Evolutionary conservation across 1,284 basidiomycete species (phyloP).

Genomic region (Entoloma clypeatum): DNA sequence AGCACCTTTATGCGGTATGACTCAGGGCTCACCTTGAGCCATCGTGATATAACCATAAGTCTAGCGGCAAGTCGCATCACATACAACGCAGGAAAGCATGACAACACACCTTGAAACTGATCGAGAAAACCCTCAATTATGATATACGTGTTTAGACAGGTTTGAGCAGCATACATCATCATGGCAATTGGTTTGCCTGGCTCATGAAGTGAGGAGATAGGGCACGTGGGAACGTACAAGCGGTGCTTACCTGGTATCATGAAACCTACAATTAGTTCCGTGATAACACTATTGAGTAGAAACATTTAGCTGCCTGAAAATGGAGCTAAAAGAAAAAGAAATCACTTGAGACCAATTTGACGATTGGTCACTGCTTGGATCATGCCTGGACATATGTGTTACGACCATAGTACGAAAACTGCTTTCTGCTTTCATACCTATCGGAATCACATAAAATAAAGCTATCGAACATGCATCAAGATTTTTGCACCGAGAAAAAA

Average conservation of each 20-base stretch:
- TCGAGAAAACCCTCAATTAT: no score
- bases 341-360: constrained; percentile 53
- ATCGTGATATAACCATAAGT: constrained; percentile 48
- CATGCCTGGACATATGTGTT: constrained; percentile 43
- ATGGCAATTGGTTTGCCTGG: constrained; percentile 52
- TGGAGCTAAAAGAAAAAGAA: background rate
- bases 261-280: constrained; percentile 57
- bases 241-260: constrained; percentile 41
- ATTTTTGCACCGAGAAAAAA: background rate
- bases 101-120: constrained; percentile 33
- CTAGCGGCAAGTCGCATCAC: constrained; percentile 20
- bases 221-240: constrained; percentile 1
- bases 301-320: constrained; percentile 1
- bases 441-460: constrained; percentile 49
- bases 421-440: constrained; percentile 30
- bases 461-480: constrained; percentile 21
- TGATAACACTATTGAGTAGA: constrained; percentile 38
- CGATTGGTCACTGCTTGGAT: constrained; percentile 62
- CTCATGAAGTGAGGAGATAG: constrained; percentile 4
- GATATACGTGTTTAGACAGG: no score
- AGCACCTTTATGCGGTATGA: background rate
- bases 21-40: constrained; percentile 33
- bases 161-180: constrained; percentile 54
- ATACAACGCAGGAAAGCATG: background rate
- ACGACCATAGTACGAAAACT: constrained; percentile 28